Conservation (phyloP, 2,329 filamentous ascomycete genomes). For the Talaromyces albobiverticillius region DNA sequence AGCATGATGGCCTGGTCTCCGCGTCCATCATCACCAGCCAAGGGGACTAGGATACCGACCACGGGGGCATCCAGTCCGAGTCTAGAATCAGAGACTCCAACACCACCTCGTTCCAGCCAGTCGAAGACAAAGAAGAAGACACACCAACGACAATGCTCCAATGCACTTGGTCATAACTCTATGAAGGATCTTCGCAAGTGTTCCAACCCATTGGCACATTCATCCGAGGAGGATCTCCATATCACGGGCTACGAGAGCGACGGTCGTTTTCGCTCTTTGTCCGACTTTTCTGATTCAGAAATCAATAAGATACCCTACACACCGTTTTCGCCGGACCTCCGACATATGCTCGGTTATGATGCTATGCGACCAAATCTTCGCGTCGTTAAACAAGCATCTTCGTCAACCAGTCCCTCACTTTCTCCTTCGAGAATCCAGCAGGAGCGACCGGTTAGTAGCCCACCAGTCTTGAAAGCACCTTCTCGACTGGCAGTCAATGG, state of each 20-base stretch:
- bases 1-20: conserved; percentile 46
- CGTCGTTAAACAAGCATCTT: background rate
- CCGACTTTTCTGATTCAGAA: conserved; percentile 8
- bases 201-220: conserved; percentile 1
- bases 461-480: conserved; percentile 5
- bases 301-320: conserved; percentile 5
- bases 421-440: background rate
- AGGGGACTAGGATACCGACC: conserved; percentile 6
- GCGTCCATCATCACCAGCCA: conserved; percentile 38
- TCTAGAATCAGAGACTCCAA: conserved; percentile 5
- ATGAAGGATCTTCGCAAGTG: conserved; percentile 6
- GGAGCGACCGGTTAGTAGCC: conserved; percentile 14
- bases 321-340: conserved; percentile 4
- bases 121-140: background rate
- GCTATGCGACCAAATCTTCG: background rate
- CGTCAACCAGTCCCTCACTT: background rate
- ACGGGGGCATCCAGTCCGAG: conserved; percentile 6
- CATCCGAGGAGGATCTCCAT: conserved; percentile 3
- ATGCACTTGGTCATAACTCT: conserved; percentile 6
- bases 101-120: background rate
- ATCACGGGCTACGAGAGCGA: conserved; percentile 6
- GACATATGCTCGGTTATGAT: conserved; percentile 2
- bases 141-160: conserved; percentile 3
- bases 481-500: background rate
- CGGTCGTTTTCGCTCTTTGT: conserved; percentile 6